Evolutionary conservation across 2,329 filamentous ascomycete species (phyloP).

Genomic region (Neopestalotiopsis sp.): DNA sequence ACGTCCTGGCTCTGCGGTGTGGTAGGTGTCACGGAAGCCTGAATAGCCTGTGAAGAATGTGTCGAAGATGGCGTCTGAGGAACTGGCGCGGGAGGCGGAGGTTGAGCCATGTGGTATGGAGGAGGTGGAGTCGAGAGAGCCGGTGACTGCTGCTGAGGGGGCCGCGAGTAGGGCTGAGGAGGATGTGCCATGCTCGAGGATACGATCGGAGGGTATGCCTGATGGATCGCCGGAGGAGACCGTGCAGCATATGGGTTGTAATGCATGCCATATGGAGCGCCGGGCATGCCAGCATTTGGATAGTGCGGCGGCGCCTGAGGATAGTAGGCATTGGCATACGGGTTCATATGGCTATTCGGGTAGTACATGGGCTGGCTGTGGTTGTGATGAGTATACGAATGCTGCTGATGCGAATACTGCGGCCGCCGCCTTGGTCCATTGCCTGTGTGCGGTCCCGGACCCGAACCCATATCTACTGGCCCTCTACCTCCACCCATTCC

Average conservation of each 20-base stretch:
- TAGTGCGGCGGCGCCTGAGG: conserved; percentile 65
- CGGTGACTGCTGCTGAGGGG: conserved; percentile 52
- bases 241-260: conserved; percentile 44
- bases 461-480: conserved; percentile 37
- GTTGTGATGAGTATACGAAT: conserved; percentile 36
- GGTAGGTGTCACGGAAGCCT: conserved; percentile 51
- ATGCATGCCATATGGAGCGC: conserved; percentile 48
- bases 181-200: conserved; percentile 38
- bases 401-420: conserved; percentile 42
- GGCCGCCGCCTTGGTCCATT: conserved; percentile 40
- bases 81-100: conserved; percentile 46
- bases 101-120: conserved; percentile 45
- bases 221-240: conserved; percentile 45
- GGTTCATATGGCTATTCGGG: conserved; percentile 48
- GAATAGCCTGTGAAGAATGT: conserved; percentile 46
- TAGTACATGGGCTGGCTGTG: conserved; percentile 53
- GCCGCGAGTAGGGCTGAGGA: conserved; percentile 51
- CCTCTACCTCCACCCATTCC: conserved; percentile 32
- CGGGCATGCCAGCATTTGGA: conserved; percentile 55
- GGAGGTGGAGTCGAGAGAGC: conserved; percentile 55
- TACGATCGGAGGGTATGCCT: conserved; percentile 59
- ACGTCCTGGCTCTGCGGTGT: conserved; percentile 44
- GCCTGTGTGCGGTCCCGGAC: conserved; percentile 28
- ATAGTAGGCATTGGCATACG: conserved; percentile 56
- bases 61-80: conserved; percentile 60